Base-by-base conservation (phyloP, 2,329 filamentous ascomycete species). In the Fusarium sp. region DNA sequence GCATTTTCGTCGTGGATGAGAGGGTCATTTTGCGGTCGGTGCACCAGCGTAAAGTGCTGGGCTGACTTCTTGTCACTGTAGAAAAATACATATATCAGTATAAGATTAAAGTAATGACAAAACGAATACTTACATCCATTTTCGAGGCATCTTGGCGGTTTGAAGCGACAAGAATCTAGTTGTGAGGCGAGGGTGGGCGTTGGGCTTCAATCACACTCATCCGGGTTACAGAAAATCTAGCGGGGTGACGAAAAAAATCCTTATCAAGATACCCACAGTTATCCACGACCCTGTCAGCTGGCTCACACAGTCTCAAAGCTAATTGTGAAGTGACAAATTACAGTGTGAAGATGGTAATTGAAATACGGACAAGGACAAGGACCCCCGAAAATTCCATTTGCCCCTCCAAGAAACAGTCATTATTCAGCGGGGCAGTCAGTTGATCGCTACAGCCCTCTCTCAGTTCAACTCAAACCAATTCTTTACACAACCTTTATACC, bases 21-120 rank as follows among this genome's bases (percentile, higher is more conserved):
- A 48, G 97, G 96, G 80, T 99, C 96, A 89, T 98, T 93, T 82
- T 99, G 97, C 34, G 95, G 93, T 77, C 96, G 93, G 83, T 98
- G 93, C 75, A 98, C 93, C 79, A 99, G 92, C 74, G 92, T 91
- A 82, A 97, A 98, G 82, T 94, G 96, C 79, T 93, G 92, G 74
- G 96, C 94, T 65, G 88, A 91, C 82, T 97, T 97, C 84, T 97
- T 98, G 85, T 98, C 81, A 74, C 85, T 88, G 65, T 12, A 46
- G 34, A 37, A 28, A 16, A 28, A 41, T 31, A 37, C 14, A 18
- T 14, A 11, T 12, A 59, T 74, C 37, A 77, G 64, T n/a, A 44
- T 11, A 23, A 12, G 23, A 25, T 25, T 25, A 25, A 25, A 25
- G 23, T 25, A 25, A 25, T 25, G 23, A 7, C 23, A 8, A 25